These are phyloP conservation scores for Ogataea wickerhamii DNA, from an alignment of 805 yeast species.

Conservation along the genomic window DNA sequence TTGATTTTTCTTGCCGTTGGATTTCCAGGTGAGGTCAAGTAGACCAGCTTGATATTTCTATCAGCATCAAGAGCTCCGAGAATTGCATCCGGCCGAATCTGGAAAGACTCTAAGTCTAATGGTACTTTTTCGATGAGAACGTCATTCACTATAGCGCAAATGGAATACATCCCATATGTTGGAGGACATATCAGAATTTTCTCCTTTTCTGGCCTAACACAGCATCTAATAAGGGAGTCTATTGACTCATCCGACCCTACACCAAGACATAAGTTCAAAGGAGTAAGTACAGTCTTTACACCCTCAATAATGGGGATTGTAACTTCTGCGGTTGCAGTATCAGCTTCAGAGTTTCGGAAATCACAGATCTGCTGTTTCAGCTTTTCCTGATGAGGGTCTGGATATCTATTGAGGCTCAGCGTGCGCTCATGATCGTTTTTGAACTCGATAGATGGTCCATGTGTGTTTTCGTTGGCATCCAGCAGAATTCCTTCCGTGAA, in stretches of 20 bases:
- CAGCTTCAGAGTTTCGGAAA: slow-evolving; percentile 59
- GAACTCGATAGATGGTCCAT: slow-evolving; percentile 73
- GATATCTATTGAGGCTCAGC: slow-evolving; percentile 80
- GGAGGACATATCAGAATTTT: slow-evolving; percentile 88
- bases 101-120: slow-evolving; percentile 61
- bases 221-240: slow-evolving; percentile 80
- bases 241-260: slow-evolving; percentile 98
- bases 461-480: slow-evolving; percentile 96
- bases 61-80: slow-evolving; percentile 52
- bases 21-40: slow-evolving; percentile 94
- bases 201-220: slow-evolving; percentile 78
- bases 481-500: slow-evolving; percentile 81
- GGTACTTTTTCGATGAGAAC: slow-evolving; percentile 75
- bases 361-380: slow-evolving; percentile 69
- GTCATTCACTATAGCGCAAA: slow-evolving; percentile 88
- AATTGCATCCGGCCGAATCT: slow-evolving; percentile 56
- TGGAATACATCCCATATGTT: slow-evolving; percentile 95
- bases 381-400: slow-evolving; percentile 89
- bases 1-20: slow-evolving; percentile 78
- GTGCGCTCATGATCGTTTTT: slow-evolving; percentile 38
- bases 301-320: slow-evolving; percentile 19
- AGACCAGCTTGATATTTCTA: slow-evolving; percentile 64
- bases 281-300: slow-evolving; percentile 20
- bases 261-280: slow-evolving; percentile 82
- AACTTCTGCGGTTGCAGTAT: slow-evolving; percentile 19